These are phyloP conservation scores for Citrullus mucosospermus DNA, from an alignment of 306 rosid genomes.

Conservation along the genomic window DNA sequence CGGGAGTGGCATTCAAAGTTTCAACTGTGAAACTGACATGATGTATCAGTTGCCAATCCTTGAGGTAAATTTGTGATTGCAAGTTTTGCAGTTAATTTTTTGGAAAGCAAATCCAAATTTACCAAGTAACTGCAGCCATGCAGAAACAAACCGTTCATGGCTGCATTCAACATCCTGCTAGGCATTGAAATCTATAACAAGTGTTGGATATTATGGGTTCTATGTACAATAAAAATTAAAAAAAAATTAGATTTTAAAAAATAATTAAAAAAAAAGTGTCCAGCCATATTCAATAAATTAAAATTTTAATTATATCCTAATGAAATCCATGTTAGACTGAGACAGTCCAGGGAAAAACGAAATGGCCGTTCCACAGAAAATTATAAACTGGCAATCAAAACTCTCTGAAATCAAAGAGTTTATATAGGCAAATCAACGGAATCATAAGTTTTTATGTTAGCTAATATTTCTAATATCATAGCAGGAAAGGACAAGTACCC, in stretches of 20 bases:
- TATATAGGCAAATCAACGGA: not conserved
- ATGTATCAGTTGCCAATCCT: not conserved
- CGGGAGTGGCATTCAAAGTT: not conserved
- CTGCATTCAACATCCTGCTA: not conserved
- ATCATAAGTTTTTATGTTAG: not conserved
- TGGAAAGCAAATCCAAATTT: not conserved
- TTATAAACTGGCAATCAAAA: not conserved
- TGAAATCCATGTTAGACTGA: not conserved
- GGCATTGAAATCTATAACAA: not conserved
- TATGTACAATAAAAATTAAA: not conserved
- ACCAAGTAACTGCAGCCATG: not conserved
- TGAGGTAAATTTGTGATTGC: not conserved
- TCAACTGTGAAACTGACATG: not conserved
- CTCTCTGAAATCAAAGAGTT: not conserved
- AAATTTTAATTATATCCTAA: not conserved
- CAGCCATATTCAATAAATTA: not conserved
- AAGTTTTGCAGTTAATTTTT: not conserved
- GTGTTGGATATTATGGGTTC: not conserved
- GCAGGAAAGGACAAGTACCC: conserved; percentile 37
- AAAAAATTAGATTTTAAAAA: too few relatives aligned
- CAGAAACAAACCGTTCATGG: not conserved
- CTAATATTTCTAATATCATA: not conserved
- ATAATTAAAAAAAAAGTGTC: too few relatives aligned
- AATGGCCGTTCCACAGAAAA: not conserved
- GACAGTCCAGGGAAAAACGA: not conserved